Evolutionary conservation across 306 rosid species (phyloP).

Genomic region (Prunus padus): DNA sequence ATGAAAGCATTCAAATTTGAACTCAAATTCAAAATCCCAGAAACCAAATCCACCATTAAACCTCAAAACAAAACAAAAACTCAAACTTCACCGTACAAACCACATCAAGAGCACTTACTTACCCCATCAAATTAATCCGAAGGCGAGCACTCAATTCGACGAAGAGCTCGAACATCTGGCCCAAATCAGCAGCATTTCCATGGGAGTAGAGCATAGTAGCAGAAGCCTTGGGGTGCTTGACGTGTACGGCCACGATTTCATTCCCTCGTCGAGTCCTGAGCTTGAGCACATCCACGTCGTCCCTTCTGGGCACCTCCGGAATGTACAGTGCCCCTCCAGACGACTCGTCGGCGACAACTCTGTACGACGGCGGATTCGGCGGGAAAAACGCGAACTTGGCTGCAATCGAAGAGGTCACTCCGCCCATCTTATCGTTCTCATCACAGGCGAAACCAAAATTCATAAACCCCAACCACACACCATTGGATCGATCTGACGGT

Average conservation of each 20-base stretch:
- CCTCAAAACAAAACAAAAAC: neutral
- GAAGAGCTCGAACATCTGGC: constrained; percentile 91
- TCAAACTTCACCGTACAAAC: too few relatives aligned
- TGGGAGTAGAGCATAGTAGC: constrained; percentile 86
- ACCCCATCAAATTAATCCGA: constrained; percentile 83
- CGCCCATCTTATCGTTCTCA: constrained; percentile 62
- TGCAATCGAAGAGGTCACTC: constrained; percentile 94
- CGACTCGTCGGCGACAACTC: constrained; percentile 38
- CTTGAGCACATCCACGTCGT: constrained; percentile 73
- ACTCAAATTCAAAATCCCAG: neutral
- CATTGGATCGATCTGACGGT: neutral
- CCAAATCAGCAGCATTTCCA: constrained; percentile 96
- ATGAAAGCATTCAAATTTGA: neutral
- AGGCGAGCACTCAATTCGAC: constrained; percentile 81
- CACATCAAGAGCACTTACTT: neutral
- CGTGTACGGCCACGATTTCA: constrained; percentile 77
- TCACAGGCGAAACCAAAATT: constrained; percentile 30
- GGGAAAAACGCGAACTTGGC: constrained; percentile 97
- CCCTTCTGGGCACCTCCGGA: constrained; percentile 79
- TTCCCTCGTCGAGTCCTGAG: constrained; percentile 74
- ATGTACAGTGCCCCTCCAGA: constrained; percentile 37
- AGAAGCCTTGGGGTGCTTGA: constrained; percentile 72
- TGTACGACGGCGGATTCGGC: constrained; percentile 86
- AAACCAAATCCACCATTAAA: neutral
- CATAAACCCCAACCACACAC: constrained; percentile 35